Evolutionary conservation across 805 yeast species (phyloP), one percentile per base, ranked within the genome.

Genomic region (Lachancea sp.): DNA sequence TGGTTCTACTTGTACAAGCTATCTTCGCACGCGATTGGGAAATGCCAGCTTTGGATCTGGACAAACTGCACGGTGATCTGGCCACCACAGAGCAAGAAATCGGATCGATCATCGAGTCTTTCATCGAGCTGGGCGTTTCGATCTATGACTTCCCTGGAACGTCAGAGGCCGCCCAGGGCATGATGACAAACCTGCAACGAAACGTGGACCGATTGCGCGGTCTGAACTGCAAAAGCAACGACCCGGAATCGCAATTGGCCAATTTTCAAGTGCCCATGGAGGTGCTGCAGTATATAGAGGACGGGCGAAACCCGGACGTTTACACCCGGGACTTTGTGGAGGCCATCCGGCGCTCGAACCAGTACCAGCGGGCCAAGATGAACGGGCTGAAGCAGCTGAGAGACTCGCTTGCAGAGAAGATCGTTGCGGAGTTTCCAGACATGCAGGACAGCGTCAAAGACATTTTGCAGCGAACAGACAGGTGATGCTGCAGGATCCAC

Each of bases 301-400:
- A 88, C 58, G 99, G 99, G 2, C 73, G 99, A 54, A 93, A 93
- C 60, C 98, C 99, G 0, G 98, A 93, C 60, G 89, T 93, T 33
- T 93, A 93, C 65, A 89, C 98, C 0, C 76, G 99, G 61, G 99
- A 93, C 67, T 93, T 93, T 66, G 87, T 91, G 13, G 99, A 93
- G 61, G 86, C 91, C 30, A 84, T 93, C n/a, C 81, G 89, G 33
- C 82, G 87, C 55, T 81, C 89, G 37, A 93, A 93, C 59, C 96
- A 95, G 57, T 79, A 82, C 52, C 72, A 93, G 44, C 77, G 88
- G 57, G 98, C 96, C 3, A 87, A 87, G 62, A 79, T 86, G 76
- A 57, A 68, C 36, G 96, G 89, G 1, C 73, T 85, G 67, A 67
- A 59, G 40, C 73, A 76, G 45, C 73, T 90, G 51, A 70, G 85